Evolutionary conservation across 352 stramenopile genomes (phyloP).

Genomic region (Phytopythium chamaehyphon): DNA sequence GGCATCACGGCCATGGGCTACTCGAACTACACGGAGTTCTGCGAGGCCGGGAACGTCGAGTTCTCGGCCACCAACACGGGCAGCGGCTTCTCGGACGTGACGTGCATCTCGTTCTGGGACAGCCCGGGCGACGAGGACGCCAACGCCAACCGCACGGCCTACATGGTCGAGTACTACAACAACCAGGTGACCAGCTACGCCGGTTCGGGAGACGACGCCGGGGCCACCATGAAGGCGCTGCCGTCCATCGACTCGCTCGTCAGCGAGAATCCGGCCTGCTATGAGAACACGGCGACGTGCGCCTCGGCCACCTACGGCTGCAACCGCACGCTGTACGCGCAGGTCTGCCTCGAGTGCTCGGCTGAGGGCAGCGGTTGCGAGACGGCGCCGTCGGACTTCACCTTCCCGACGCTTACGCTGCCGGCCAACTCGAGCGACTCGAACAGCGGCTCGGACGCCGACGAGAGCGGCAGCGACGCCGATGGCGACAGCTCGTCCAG

Average conservation of each 20-base stretch:
- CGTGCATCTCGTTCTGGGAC: slow-evolving; percentile 57
- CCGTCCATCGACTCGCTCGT: slow-evolving; percentile 35
- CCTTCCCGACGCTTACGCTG: slow-evolving; percentile 40
- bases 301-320: slow-evolving; percentile 39
- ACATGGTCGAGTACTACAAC: slow-evolving; percentile 63
- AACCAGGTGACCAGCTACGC: slow-evolving; percentile 19
- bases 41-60: slow-evolving; percentile 36
- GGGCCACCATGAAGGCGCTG: slow-evolving; percentile 41
- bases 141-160: slow-evolving; percentile 35
- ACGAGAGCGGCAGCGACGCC: slow-evolving; percentile 7
- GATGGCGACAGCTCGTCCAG: slow-evolving; percentile 10
- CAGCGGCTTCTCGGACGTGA: slow-evolving; percentile 31
- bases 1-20: slow-evolving; percentile 50
- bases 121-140: slow-evolving; percentile 35
- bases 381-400: slow-evolving; percentile 28
- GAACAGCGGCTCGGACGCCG: slow-evolving; percentile 4
- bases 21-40: slow-evolving; percentile 43
- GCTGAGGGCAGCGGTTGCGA: slow-evolving; percentile 23
- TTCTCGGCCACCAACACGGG: slow-evolving; percentile 43
- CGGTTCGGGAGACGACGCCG: slow-evolving; percentile 20
- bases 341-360: slow-evolving; percentile 60
- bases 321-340: slow-evolving; percentile 49
- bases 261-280: slow-evolving; percentile 57
- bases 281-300: slow-evolving; percentile 56
- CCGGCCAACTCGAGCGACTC: slow-evolving; percentile 16